Conservation (phyloP, 73 alveolate species). For the Stentor coeruleus region DNA sequence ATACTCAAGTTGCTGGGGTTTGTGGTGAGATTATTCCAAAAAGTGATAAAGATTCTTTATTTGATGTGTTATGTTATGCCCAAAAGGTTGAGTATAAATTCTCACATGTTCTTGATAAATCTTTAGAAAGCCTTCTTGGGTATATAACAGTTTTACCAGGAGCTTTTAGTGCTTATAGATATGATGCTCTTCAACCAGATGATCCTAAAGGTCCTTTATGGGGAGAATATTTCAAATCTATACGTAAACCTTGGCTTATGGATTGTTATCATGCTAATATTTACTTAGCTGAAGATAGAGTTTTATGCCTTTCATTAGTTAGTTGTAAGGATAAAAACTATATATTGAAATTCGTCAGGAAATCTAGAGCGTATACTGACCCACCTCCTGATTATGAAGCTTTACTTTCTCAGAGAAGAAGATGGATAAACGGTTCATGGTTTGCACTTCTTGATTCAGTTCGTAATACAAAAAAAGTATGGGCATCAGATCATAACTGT, state of each 20-base stretch:
- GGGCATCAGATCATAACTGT: neutral
- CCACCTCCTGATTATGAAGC: neutral
- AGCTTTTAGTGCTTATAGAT: slow-evolving; percentile 37
- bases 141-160: slow-evolving; percentile 44
- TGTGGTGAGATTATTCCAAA: slow-evolving; percentile 27
- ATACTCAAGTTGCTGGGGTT: slow-evolving; percentile 16
- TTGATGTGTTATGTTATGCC: neutral
- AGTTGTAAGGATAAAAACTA: neutral
- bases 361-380: slow-evolving; percentile 18
- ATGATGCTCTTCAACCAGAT: slow-evolving; percentile 27
- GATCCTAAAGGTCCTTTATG: slow-evolving; percentile 23
- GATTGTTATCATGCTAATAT: slow-evolving; percentile 20
- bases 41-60: neutral
- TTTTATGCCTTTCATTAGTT: slow-evolving; percentile 12
- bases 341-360: neutral
- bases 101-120: slow-evolving; percentile 8
- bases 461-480: neutral
- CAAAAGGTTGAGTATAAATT: slow-evolving; percentile 27
- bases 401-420: slow-evolving; percentile 21
- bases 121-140: slow-evolving; percentile 24
- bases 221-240: slow-evolving; percentile 25
- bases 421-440: slow-evolving; percentile 30
- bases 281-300: slow-evolving; percentile 25
- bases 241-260: slow-evolving; percentile 8
- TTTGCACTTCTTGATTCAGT: slow-evolving; percentile 24